phyloP scores from a whole-genome alignment of 441 rosid genomes.

The Populus hybrid region DNA sequence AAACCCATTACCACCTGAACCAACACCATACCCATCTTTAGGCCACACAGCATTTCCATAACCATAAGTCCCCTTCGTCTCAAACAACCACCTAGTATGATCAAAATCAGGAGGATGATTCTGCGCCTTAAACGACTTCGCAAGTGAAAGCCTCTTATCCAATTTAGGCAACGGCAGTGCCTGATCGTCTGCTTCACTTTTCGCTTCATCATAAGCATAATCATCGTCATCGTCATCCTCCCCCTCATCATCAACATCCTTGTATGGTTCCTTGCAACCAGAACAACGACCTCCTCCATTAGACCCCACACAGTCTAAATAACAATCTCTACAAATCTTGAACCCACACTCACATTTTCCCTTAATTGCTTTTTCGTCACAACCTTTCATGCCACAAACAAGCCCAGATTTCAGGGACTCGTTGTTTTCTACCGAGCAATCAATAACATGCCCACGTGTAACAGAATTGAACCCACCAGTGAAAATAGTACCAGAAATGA shows the following conservation, averaged over 20 bases:
- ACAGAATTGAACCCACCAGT: conserved; percentile 73
- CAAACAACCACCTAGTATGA: conserved; percentile 83
- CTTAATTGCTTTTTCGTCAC: conserved; percentile 61
- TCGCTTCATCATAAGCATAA: conserved; percentile 35
- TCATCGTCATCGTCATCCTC: conserved; percentile 20
- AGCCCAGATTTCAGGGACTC: conserved; percentile 36
- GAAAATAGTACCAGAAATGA: conserved; percentile 64
- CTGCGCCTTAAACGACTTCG: conserved; percentile 61
- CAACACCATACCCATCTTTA: conserved; percentile 65
- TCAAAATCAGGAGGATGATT: conserved; percentile 66
- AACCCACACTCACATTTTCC: conserved; percentile 73
- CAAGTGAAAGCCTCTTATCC: conserved; percentile 74
- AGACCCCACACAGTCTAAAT: conserved; percentile 46
- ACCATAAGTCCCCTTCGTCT: conserved; percentile 88
- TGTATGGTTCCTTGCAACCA: conserved; percentile 77
- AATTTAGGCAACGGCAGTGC: conserved; percentile 68
- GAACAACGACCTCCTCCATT: conserved; percentile 65
- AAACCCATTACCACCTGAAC: conserved; percentile 58
- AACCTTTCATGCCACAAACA: conserved; percentile 68
- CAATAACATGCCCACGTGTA: conserved; percentile 72
- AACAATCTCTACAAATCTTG: conserved; percentile 69
- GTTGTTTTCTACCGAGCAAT: conserved; percentile 39
- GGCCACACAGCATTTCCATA: conserved; percentile 95
- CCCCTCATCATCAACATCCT: conserved; percentile 41
- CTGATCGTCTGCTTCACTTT: conserved; percentile 48